phyloP scores from a whole-genome alignment of 2,329 filamentous ascomycete genomes.

The Uncinocarpus reesii region DNA sequence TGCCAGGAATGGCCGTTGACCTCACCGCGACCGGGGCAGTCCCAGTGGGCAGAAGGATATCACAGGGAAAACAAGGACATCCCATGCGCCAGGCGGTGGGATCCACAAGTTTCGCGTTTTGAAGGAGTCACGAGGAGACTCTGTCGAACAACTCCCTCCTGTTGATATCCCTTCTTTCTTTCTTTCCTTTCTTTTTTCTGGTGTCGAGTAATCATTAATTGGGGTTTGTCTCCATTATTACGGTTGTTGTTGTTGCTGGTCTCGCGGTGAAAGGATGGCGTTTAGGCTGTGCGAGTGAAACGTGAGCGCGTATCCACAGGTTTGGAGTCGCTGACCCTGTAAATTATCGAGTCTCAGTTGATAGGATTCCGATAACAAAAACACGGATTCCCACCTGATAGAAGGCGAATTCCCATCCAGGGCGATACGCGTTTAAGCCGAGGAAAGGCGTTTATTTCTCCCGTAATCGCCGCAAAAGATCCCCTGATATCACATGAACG shows the following conservation, averaged over 20 bases:
- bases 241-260: background rate
- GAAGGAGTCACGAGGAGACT: constrained; percentile 1
- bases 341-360: background rate
- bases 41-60: background rate
- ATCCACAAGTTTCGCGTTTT: background rate
- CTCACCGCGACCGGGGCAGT: background rate
- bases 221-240: background rate
- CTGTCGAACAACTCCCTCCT: background rate
- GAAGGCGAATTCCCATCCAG: background rate
- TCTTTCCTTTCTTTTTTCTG: background rate
- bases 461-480: no score
- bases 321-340: background rate
- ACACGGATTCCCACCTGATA: background rate
- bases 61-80: background rate
- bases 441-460: background rate
- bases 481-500: background rate
- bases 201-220: background rate
- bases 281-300: background rate
- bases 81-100: background rate
- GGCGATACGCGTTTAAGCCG: background rate
- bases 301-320: background rate
- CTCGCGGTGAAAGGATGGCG: background rate
- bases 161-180: background rate
- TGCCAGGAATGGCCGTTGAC: background rate
- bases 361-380: background rate